Conservation (phyloP, 805 yeast genomes). For the Starmerella floricola region DNA sequence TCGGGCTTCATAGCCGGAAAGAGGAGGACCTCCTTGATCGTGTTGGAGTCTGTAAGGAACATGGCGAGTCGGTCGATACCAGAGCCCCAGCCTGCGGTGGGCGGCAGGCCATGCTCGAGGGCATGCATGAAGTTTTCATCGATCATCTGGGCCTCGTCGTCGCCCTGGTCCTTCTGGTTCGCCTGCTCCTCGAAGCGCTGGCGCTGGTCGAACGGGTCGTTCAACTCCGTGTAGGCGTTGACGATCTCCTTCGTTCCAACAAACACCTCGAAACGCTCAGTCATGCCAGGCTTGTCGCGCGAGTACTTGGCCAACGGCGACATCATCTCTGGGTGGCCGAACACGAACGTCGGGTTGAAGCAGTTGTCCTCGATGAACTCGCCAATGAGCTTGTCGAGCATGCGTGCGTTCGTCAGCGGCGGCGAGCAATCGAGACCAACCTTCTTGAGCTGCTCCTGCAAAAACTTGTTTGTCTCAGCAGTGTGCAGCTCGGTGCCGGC, state of each 20-base stretch:
- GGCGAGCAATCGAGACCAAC: constrained; percentile 79
- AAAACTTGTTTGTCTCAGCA: constrained; percentile 81
- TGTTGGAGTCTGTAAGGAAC: constrained; percentile 93
- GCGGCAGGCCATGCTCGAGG: constrained; percentile 95
- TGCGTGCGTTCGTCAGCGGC: constrained; percentile 93
- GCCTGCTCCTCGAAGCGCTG: constrained; percentile 98
- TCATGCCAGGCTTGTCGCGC: constrained; percentile 81
- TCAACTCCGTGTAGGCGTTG: constrained; percentile 97
- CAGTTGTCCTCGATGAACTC: constrained; percentile 80
- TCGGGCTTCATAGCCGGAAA: constrained; percentile 99
- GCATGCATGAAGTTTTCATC: constrained; percentile 98
- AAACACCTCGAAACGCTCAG: constrained; percentile 97
- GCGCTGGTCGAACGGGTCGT: constrained; percentile 98
- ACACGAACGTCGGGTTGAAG: constrained; percentile 93
- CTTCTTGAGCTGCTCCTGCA: constrained; percentile 64
- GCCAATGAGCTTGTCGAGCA: constrained; percentile 96
- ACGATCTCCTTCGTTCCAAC: constrained; percentile 97
- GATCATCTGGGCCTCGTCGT: constrained; percentile 93
- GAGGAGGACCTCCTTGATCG: constrained; percentile 91
- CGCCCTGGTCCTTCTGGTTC: constrained; percentile 96
- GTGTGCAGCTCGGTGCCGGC: constrained; percentile 92
- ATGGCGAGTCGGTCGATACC: constrained; percentile 97
- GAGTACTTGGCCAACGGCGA: constrained; percentile 96
- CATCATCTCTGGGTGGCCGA: constrained; percentile 99
- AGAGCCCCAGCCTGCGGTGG: constrained; percentile 99